Evolutionary conservation across 2,329 filamentous ascomycete species (phyloP), one percentile per base, ranked within the genome.

Genomic region (Scytalidium lignicola): DNA sequence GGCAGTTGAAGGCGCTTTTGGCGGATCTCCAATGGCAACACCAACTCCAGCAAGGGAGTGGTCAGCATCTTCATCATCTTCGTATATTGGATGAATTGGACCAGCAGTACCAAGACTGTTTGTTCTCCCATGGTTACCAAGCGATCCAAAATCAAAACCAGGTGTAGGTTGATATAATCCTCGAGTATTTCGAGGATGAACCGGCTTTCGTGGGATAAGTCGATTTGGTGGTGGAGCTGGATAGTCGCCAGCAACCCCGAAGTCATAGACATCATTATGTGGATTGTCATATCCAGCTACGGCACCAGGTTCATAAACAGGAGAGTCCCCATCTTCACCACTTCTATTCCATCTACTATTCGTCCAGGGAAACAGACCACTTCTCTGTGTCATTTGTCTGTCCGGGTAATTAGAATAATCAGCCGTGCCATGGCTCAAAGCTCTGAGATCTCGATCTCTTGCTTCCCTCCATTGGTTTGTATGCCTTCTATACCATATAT

Each of bases 11-110:
- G 49, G 41, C n/a, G 47, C 41, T 37, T 13, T 13, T 18, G 41
- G 43, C 2, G 55, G 55, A 18, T 56, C 55, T 5, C 55, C 55
- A 26, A 59, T 41, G 3, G 55, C 58, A 29, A 62, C 18, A 4
- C 59, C 58, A 7, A 61, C 55, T 17, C 45, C 52, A 42, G 44
- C 50, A 5, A 51, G 46, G 9, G 44, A 47, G 32, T 54, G 49
- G 21, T 58, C 59, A 21, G 53, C 44, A 1, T 70, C 70, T 50
- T 80, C 77, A 45, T 82, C 77, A 53, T 83, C 81, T 51, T 84
- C 81, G 12, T 82, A 80, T 42, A 85, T 85, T 0, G 80, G 78
- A 59, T 83, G 80, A 21, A 85, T 85, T 20, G 72, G 68, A 2
- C 75, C 74, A 26, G 76, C 74, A 43, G 62, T 64, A 7, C 72